phyloP scores from a whole-genome alignment of 108 stramenopile species.

The Pseudonitzschia multistriata region DNA sequence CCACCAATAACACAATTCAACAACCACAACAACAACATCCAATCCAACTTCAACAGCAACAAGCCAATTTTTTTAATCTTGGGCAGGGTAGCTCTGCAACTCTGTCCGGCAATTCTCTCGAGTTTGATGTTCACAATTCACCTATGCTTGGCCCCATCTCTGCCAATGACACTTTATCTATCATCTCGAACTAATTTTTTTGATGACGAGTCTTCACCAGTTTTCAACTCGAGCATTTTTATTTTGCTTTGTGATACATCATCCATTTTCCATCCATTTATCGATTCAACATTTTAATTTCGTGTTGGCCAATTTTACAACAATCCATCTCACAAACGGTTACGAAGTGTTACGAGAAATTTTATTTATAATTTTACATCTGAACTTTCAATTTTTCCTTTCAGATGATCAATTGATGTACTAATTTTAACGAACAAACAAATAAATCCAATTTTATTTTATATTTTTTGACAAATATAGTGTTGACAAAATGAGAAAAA shows the following conservation, averaged over 20 bases:
- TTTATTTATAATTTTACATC: neutral
- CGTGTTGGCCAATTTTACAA: constrained; percentile 7
- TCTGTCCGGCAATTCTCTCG: constrained; percentile 34
- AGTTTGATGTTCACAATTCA: constrained; percentile 50
- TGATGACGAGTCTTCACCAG: neutral
- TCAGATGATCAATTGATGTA: neutral
- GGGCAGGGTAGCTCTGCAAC: constrained; percentile 35
- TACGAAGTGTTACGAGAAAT: neutral
- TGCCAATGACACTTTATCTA: constrained; percentile 45
- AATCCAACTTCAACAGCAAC: neutral
- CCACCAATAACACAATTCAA: constrained; percentile 14
- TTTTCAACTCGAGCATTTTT: constrained; percentile 6
- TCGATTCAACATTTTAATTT: neutral
- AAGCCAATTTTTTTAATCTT: constrained; percentile 39
- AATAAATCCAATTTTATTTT: too few relatives aligned
- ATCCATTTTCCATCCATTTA: neutral
- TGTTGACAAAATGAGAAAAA: too few relatives aligned
- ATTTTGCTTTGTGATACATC: neutral
- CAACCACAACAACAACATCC: neutral
- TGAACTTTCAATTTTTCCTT: constrained; percentile 1
- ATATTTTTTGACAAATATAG: too few relatives aligned
- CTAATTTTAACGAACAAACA: neutral
- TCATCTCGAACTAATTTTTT: constrained; percentile 42
- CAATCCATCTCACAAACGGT: neutral
- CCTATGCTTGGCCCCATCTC: constrained; percentile 55